phyloP scores from a whole-genome alignment of 306 rosid genomes.

The Spatholobus suberectus region DNA sequence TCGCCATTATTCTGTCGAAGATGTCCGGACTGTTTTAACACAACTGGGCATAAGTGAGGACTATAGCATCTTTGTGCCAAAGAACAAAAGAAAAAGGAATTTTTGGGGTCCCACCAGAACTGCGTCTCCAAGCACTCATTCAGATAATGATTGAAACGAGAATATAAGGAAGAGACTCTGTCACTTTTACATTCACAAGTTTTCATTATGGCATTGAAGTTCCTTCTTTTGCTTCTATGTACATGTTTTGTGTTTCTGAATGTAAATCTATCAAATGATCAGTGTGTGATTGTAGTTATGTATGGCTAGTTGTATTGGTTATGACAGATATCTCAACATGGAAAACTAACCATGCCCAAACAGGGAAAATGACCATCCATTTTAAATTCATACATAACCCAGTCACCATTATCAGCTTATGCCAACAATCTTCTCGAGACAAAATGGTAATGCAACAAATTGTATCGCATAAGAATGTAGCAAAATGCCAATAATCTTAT shows the following conservation, averaged over 20 bases:
- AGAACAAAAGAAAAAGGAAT: too few relatives aligned
- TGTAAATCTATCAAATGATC: background rate
- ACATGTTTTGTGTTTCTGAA: background rate
- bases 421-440: background rate
- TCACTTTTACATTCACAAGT: background rate
- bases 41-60: too few relatives aligned
- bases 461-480: background rate
- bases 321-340: background rate
- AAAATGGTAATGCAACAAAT: background rate
- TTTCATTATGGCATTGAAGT: too few relatives aligned
- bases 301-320: background rate
- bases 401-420: background rate
- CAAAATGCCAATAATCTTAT: background rate
- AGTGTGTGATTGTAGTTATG: background rate
- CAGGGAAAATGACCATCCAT: background rate
- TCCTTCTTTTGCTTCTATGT: background rate
- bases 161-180: too few relatives aligned
- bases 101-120: too few relatives aligned
- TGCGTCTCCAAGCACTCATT: too few relatives aligned
- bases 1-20: too few relatives aligned
- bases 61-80: too few relatives aligned
- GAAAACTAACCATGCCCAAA: background rate
- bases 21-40: too few relatives aligned
- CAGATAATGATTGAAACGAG: too few relatives aligned
- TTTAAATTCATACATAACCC: background rate